Percentiles rank a stretch among this genome's conserved stretches.
Conservation (phyloP, 2,329 filamentous ascomycete species). For the Nothomitra cinnamomea region DNA sequence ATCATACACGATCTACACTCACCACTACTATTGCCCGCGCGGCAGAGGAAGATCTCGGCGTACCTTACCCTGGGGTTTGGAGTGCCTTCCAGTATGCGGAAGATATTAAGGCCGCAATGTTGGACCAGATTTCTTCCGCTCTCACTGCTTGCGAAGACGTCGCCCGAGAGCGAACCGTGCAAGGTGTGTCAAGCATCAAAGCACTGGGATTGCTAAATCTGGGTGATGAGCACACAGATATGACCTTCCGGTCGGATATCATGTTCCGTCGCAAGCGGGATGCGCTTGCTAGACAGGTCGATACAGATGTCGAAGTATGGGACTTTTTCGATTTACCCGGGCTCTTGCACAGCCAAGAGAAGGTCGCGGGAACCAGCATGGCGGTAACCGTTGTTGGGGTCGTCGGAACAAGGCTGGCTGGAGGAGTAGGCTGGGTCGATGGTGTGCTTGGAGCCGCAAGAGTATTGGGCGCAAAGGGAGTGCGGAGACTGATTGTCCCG, state of each 20-base stretch:
- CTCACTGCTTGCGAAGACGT: conserved; percentile 71
- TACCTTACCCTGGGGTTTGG: conserved; percentile 74
- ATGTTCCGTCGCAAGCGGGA: conserved; percentile 87
- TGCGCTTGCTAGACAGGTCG: conserved; percentile 64
- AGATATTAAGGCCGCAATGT: conserved; percentile 79
- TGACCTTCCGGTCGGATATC: conserved; percentile 76
- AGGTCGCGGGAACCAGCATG: conserved; percentile 85
- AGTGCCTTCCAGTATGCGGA: conserved; percentile 84
- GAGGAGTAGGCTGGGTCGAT: conserved; percentile 78
- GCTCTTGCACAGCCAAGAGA: conserved; percentile 80
- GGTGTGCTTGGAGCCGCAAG: conserved; percentile 68
- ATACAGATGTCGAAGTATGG: conserved; percentile 72
- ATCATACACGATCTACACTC: conserved; percentile 60
- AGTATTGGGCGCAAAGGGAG: conserved; percentile 62
- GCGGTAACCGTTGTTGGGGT: conserved; percentile 82
- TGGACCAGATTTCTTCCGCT: conserved; percentile 67
- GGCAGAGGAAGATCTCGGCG: conserved; percentile 60
- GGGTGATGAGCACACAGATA: conserved; percentile 68
- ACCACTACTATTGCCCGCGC: conserved; percentile 59
- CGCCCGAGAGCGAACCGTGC: conserved; percentile 59
- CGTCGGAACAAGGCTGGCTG: conserved; percentile 63
- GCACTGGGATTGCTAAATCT: conserved; percentile 76
- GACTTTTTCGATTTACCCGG: conserved; percentile 86
- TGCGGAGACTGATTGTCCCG: conserved; percentile 66
- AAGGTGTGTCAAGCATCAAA: conserved; percentile 75